These are phyloP conservation scores for Auricularia sp. DNA, from an alignment of 768 basidiomycete species.

Conservation along the genomic window DNA sequence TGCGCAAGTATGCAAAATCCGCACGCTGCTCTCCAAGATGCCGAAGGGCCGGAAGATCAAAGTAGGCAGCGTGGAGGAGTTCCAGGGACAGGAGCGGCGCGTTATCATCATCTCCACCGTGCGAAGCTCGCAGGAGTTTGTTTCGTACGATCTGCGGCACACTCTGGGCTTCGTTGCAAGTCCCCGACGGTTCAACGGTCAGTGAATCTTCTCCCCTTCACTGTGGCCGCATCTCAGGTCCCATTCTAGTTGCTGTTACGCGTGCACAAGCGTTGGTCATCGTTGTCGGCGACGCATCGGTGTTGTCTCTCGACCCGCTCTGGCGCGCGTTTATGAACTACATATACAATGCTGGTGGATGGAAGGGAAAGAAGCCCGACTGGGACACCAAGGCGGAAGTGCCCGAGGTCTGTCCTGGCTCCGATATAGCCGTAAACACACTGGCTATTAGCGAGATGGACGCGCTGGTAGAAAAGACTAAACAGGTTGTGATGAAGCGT, in stretches of 20 bases:
- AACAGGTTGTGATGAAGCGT: not conserved
- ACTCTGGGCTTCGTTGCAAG: slow-evolving; percentile 28
- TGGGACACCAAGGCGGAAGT: slow-evolving; percentile 30
- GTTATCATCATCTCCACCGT: slow-evolving; percentile 33
- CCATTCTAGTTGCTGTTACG: slow-evolving; percentile 44
- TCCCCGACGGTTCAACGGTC: slow-evolving; percentile 31
- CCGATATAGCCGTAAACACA: not conserved
- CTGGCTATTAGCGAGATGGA: slow-evolving; percentile 9
- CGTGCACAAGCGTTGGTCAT: slow-evolving; percentile 51
- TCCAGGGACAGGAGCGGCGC: slow-evolving; percentile 47
- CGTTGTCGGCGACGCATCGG: slow-evolving; percentile 48
- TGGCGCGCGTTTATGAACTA: slow-evolving; percentile 56
- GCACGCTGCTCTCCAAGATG: slow-evolving; percentile 23
- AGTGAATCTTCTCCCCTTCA: not conserved
- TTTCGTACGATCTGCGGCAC: slow-evolving; percentile 21
- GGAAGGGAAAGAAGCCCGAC: slow-evolving; percentile 38
- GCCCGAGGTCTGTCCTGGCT: not conserved
- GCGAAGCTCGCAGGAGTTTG: slow-evolving; percentile 23
- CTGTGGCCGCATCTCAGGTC: not conserved
- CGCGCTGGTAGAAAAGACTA: slow-evolving; percentile 5
- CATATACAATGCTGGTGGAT: slow-evolving; percentile 42
- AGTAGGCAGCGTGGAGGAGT: slow-evolving; percentile 58
- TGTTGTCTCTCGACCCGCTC: slow-evolving; percentile 51
- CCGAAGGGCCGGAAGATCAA: slow-evolving; percentile 32
- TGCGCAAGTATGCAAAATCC: slow-evolving; percentile 45